Percentiles rank a stretch among this genome's conserved stretches.
Evolutionary conservation across 2,329 filamentous ascomycete genomes (phyloP).

Genomic region (Neocucurbitaria cava): DNA sequence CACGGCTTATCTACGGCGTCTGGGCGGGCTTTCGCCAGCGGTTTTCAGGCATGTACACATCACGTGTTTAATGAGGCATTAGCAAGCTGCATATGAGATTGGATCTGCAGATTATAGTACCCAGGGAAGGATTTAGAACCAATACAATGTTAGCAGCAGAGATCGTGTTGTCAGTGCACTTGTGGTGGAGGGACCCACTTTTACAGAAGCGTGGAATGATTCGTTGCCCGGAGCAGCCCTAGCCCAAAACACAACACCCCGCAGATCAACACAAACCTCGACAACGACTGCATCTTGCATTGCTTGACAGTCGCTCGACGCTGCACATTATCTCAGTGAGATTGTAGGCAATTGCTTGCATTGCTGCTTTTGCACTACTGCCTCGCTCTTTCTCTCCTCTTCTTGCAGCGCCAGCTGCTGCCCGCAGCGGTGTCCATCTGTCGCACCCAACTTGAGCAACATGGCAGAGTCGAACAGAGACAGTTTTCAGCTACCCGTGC

Average conservation of each 20-base stretch:
- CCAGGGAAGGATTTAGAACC: neutral
- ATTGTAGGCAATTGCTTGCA: constrained; percentile 2
- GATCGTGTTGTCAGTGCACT: neutral
- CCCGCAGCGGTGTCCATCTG: constrained; percentile 29
- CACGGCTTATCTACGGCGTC: constrained; percentile 14
- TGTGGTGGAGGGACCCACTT: constrained; percentile 9
- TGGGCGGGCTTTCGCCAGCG: constrained; percentile 4
- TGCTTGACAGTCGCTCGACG: constrained; percentile 1
- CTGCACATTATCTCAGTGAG: neutral
- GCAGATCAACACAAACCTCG: constrained; percentile 30
- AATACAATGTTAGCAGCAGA: neutral
- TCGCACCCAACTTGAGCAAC: constrained; percentile 7
- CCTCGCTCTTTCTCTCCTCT: constrained; percentile 5
- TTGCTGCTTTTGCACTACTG: constrained; percentile 1
- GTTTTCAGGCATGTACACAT: constrained; percentile 1
- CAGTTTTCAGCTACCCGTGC: constrained; percentile 49
- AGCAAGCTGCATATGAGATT: neutral
- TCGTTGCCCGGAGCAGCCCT: constrained; percentile 36
- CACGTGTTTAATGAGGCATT: neutral
- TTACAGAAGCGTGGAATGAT: constrained; percentile 25
- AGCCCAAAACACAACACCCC: constrained; percentile 35
- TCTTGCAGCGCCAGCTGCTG: constrained; percentile 18
- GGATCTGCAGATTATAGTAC: constrained; percentile 6
- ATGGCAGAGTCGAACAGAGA: constrained; percentile 38
- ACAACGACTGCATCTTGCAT: constrained; percentile 11